Evolutionary conservation across 306 rosid species (phyloP), one percentile per base, ranked within the genome.

Genomic region (Ormosia semicastrata): DNA sequence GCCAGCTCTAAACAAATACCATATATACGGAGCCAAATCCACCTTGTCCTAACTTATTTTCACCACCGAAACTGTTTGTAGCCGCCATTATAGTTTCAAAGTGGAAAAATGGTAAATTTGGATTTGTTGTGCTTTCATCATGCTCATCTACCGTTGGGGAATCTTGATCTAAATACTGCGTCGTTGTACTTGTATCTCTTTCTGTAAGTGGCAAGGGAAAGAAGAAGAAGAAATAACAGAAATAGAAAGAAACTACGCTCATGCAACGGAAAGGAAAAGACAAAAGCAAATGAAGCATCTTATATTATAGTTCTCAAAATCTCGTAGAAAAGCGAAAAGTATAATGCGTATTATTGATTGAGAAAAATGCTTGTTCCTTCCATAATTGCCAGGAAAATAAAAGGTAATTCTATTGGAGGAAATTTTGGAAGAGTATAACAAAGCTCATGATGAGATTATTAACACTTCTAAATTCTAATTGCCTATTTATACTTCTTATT

Each of bases 21-120:
- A 86, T 88, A 40, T 87, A 90, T 59, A 90, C 90, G 8, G 82
- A 47, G 46, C 94, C 94, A 75, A 90, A 88, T 12, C 94, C 92
- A 15, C 92, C 94, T 72, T 90, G 86, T 15, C 94, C 92, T 58
- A 90, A 82, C 83, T 87, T 85, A 59, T 86, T 87, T 18, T 64
- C 73, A 0, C n/a, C 1, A 65, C 73, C 57, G 54, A 83, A 88
- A 10, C 79, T 70, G 8, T 59, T 47, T 29, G 94, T 90, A 7
- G 88, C 90, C 14, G 34, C 63, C 7, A 60, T 54, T 41, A 80
- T 9, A 2, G 7, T 78, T 24, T 41, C 68, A n/a, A 69, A 29
- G 49, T 14, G 17, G 41, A 70, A 79, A 79, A 79, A 13, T 8
- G 39, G 64, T 18, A 41, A 58, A n/a, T 62, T 72, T 1, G 54